Evolutionary conservation across 2,329 filamentous ascomycete species (phyloP).

Genomic region (Pseudopyrenochaeta lycopersici): DNA sequence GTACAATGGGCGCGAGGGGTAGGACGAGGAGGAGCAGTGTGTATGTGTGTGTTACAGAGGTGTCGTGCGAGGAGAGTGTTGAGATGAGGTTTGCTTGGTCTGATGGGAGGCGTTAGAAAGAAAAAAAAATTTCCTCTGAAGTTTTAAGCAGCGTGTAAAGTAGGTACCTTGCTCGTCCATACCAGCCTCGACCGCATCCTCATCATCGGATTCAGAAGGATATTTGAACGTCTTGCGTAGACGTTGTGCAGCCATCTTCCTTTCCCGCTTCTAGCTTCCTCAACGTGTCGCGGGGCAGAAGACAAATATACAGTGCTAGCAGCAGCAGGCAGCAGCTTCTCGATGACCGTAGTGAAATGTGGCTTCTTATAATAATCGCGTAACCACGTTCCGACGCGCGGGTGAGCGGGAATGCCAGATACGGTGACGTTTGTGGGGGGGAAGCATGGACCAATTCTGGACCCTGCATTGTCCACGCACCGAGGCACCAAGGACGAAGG

Average conservation of each 20-base stretch:
- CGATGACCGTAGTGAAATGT: neutral
- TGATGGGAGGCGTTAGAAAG: conserved; percentile 16
- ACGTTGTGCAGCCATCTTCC: conserved; percentile 64
- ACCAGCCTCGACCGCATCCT: conserved; percentile 65
- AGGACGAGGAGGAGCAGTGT: conserved; percentile 65
- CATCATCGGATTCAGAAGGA: conserved; percentile 65
- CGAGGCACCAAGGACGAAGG: neutral
- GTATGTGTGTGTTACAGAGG: conserved; percentile 57
- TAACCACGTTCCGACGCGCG: neutral
- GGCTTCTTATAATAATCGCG: neutral
- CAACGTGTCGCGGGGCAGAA: no score
- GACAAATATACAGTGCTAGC: no score
- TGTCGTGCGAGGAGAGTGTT: conserved; percentile 49
- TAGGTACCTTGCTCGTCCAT: conserved; percentile 77
- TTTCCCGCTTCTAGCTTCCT: no score
- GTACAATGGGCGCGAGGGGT: conserved; percentile 64
- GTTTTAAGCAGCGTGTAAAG: neutral
- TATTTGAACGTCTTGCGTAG: conserved; percentile 82
- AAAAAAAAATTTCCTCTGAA: neutral
- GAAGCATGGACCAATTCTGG: neutral
- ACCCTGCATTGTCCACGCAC: neutral
- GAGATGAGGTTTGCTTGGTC: conserved; percentile 40
- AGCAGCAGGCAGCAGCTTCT: neutral
- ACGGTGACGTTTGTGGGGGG: neutral
- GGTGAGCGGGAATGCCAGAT: neutral